Evolutionary conservation across 257 asterid species (phyloP), one percentile per base, ranked within the genome.

Genomic region (Echium plantagineum): DNA sequence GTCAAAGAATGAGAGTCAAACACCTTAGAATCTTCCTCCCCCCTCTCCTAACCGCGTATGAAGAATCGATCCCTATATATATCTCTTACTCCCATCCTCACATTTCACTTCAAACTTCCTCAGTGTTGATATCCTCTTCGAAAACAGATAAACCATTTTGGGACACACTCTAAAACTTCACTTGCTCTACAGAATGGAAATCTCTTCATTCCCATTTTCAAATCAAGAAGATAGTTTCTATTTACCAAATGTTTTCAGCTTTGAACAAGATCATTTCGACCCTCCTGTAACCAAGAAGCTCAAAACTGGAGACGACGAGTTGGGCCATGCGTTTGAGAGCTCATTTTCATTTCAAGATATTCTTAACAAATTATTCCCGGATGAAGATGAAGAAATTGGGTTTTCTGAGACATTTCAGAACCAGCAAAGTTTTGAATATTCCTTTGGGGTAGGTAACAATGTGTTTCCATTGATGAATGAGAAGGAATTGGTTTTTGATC

Each of bases 161-260:
- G 6, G 32, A 30, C 46, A 15, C 55, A 55, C 79, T 42, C 70
- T 66, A 72, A 53, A 53, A 72, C 75, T 62, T 3, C 6, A 19
- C 10, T 55, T 12, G 55, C 30, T 16, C 15, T 6, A 16, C 59
- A 60, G 10, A n/a, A 87, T 87, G 94, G 89, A 75, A 68, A 69
- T 79, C 42, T 70, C 81, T 4, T 68, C 87, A 5, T 71, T 66
- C 68, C 72, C 77, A 53, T 79, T 83, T 57, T 67, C 72, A n/a
- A 6, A 61, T 12, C 46, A 59, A 56, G 80, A 78, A 28, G 74
- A 84, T 60, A 21, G 15, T 21, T 61, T 19, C 26, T 42, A 71
- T 42, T 49, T 58, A 19, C 62, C 73, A 2, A 71, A 71, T 32
- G 57, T 59, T 16, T 66, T 72, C 17, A 68, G 67, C 3, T 75